Evolutionary conservation across 148 eudicot species (phyloP).

Genomic region (Vaccinium darrowii): DNA sequence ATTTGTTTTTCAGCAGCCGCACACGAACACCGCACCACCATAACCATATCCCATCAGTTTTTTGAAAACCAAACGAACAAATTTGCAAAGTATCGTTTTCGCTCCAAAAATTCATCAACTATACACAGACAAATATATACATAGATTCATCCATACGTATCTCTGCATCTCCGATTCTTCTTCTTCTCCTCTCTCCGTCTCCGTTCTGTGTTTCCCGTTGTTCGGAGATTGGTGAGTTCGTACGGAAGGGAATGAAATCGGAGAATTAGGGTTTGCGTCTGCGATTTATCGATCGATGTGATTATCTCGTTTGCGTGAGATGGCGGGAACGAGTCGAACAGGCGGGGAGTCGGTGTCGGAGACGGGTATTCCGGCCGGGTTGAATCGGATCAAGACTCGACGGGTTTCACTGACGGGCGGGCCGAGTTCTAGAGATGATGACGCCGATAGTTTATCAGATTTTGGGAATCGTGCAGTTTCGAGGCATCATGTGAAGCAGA

Average conservation of each 20-base stretch:
- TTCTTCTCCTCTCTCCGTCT: neutral
- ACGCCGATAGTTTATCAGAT: constrained; percentile 23
- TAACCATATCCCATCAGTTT: neutral
- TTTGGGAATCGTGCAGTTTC: constrained; percentile 18
- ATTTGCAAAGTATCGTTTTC: neutral
- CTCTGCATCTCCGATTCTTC: neutral
- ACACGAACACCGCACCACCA: neutral
- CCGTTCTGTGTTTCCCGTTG: neutral
- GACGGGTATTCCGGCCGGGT: constrained; percentile 48
- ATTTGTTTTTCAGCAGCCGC: neutral
- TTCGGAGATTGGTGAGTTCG: neutral
- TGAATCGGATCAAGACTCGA: constrained; percentile 65
- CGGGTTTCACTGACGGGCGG: constrained; percentile 22
- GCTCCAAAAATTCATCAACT: neutral
- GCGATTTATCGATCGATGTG: neutral
- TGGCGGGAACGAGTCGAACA: constrained; percentile 32
- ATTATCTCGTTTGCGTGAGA: constrained; percentile 10
- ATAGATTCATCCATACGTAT: neutral
- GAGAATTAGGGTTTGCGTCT: constrained; percentile 10
- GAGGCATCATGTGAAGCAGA: constrained; percentile 30
- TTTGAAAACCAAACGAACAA: neutral
- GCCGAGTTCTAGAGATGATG: constrained; percentile 14
- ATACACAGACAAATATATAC: neutral
- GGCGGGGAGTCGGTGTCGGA: constrained; percentile 39
- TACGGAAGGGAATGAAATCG: neutral